These are phyloP conservation scores for Mycena kentingensis DNA, from an alignment of 768 basidiomycete species.

Conservation along the genomic window DNA sequence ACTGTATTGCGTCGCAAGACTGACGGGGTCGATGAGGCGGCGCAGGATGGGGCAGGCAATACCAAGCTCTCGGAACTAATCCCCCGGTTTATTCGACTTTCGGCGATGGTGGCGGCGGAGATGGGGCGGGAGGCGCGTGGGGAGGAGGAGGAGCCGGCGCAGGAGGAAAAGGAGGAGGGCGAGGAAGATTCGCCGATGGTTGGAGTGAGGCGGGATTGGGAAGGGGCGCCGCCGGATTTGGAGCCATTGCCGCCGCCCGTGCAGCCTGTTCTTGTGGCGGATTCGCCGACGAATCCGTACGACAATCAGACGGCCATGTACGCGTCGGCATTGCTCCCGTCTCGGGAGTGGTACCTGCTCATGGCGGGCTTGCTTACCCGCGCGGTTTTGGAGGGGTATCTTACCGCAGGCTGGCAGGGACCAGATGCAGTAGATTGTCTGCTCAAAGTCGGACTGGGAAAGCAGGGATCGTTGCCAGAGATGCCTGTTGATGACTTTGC, in stretches of 20 bases:
- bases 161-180: constrained; percentile 31
- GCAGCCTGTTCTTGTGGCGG: constrained; percentile 5
- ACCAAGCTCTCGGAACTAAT: constrained; percentile 68
- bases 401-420: constrained; percentile 80
- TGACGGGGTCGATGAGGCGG: constrained; percentile 26
- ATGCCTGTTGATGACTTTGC: constrained; percentile 44
- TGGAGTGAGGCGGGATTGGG: constrained; percentile 13
- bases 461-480: constrained; percentile 2
- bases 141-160: constrained; percentile 44
- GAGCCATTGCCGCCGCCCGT: constrained; percentile 23
- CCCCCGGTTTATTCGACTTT: constrained; percentile 72
- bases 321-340: constrained; percentile 61
- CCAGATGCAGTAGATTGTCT: constrained; percentile 68
- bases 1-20: constrained; percentile 59
- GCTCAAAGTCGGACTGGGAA: constrained; percentile 68
- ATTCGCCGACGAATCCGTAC: constrained; percentile 14
- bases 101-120: constrained; percentile 77
- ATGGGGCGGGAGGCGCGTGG: constrained; percentile 70
- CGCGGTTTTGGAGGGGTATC: constrained; percentile 84
- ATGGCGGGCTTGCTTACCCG: constrained; percentile 76
- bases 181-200: constrained; percentile 24
- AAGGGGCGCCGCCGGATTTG: constrained; percentile 18
- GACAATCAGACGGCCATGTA: constrained; percentile 38
- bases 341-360: constrained; percentile 81
- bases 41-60: constrained; percentile 52